Evolutionary conservation across 257 asterid genomes (phyloP).

Genomic region (Solanum paucissectum): DNA sequence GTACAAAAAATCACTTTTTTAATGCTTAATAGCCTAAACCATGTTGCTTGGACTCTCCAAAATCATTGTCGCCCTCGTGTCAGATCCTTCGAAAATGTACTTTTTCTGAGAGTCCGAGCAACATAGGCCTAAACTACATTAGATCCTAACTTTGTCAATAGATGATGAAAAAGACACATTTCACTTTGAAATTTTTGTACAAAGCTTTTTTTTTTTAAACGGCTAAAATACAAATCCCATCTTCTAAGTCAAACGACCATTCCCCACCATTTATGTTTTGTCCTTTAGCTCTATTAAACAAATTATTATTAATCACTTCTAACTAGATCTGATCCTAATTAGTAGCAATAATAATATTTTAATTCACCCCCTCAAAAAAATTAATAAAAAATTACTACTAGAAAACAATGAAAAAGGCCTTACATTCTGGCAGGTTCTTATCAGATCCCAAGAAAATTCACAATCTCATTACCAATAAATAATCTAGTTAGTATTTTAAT

Average conservation of each 20-base stretch:
- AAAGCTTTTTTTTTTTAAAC: constrained; percentile 15
- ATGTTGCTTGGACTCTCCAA: background rate
- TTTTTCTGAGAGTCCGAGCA: background rate
- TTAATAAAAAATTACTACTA: background rate
- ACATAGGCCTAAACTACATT: background rate
- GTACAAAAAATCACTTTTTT: background rate
- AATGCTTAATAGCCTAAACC: background rate
- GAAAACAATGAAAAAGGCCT: background rate
- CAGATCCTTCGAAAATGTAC: background rate
- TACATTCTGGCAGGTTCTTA: constrained; percentile 14
- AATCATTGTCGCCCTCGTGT: background rate
- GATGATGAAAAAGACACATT: constrained; percentile 49
- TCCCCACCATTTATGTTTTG: constrained; percentile 30
- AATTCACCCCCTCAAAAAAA: background rate
- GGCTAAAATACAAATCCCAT: constrained; percentile 15
- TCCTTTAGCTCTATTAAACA: constrained; percentile 16
- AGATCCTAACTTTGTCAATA: constrained; percentile 45
- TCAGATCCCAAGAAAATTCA: constrained; percentile 21
- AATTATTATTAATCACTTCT: background rate
- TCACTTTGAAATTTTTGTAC: constrained; percentile 33
- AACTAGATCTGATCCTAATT: constrained; percentile 30
- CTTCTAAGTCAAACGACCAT: constrained; percentile 42
- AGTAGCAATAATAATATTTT: background rate
- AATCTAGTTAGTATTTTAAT: background rate
- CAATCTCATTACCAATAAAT: background rate